These are phyloP conservation scores for Ascochyta fabae DNA, from an alignment of 2,329 filamentous ascomycete genomes.

Conservation along the genomic window DNA sequence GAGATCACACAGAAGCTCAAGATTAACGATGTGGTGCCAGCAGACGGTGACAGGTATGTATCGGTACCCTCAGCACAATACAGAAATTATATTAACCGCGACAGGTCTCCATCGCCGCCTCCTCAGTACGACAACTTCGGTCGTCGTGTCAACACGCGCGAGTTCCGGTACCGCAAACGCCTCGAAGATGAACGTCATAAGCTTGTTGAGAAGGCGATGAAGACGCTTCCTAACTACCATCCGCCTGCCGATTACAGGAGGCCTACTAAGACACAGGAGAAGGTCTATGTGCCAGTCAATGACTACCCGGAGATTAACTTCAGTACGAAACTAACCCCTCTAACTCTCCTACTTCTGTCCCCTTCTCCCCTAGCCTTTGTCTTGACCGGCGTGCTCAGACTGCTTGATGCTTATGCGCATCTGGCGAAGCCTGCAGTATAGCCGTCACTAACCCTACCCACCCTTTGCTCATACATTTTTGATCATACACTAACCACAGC, in stretches of 20 bases:
- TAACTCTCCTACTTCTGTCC: slow-evolving; percentile 52
- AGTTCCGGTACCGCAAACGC: slow-evolving; percentile 97
- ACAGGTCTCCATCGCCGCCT: slow-evolving; percentile 89
- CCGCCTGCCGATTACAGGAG: slow-evolving; percentile 98
- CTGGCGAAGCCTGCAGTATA: slow-evolving; percentile 45
- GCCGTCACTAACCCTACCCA: slow-evolving; percentile 51
- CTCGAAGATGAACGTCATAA: slow-evolving; percentile 99
- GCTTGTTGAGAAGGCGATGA: slow-evolving; percentile 98
- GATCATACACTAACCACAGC: slow-evolving; percentile 84
- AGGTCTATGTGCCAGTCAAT: slow-evolving; percentile 99
- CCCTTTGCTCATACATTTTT: slow-evolving; percentile 44
- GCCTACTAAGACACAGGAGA: slow-evolving; percentile 99
- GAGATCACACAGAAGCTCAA: slow-evolving; percentile 99
- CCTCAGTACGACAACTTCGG: slow-evolving; percentile 99
- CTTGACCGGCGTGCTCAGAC: slow-evolving; percentile 53
- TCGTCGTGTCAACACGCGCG: slow-evolving; percentile 98
- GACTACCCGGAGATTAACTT: slow-evolving; percentile 99
- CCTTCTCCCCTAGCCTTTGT: slow-evolving; percentile 52
- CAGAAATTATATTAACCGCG: not conserved
- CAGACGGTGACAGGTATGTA: slow-evolving; percentile 89
- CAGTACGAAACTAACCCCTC: slow-evolving; percentile 99
- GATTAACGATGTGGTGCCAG: slow-evolving; percentile 98
- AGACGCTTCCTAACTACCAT: slow-evolving; percentile 99
- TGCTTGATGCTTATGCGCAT: slow-evolving; percentile 37
- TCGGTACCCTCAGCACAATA: too few relatives aligned